Base-by-base conservation (phyloP, 305 asterid genomes). In the Solanum hybrid region DNA sequence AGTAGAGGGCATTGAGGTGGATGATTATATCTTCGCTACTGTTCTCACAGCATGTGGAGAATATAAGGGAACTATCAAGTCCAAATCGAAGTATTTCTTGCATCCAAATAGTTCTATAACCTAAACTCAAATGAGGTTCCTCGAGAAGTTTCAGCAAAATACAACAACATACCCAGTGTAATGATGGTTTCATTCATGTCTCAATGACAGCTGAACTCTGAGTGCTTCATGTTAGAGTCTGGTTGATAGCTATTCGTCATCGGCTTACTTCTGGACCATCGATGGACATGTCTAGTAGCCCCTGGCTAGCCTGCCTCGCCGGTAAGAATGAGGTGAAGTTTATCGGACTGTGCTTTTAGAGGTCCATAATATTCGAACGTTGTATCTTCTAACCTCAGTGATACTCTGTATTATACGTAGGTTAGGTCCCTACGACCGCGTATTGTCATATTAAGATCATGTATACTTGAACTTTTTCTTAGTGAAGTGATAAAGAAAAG, bases 41-140 rank as follows among this genome's bases (percentile, higher is more conserved):
- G 96, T 97, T 87, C 95, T 97, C 85, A 92, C 95, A 19, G 91
- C 95, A 45, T 94, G 98, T 90, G 97, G 95, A 89, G 96, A 95
- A 85, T 91, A 92, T 88, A 95, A 91, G 88, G 92, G 91, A 95
- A 89, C 90, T 75, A 81, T 89, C 60, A 91, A 91, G 88, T 78
- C 92, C 34, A 80, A 89, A 9, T 56, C 88, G n/a, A 85, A 85
- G 88, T 85, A 85, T 85, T 56, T 85, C 88, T 56, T 85, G 45
- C 42, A 34, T n/a, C 77, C 76, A 85, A 56, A 85, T 5, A 32
- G 77, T 56, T 84, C 77, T 22, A 22, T 31, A 32, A 27, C 26
- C 31, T 85, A 56, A 34, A 85, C 45, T 11, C 9, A 85, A 51
- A 85, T 56, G 76, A 85, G n/a, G 45, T 2, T 12, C n/a, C n/a